Base-by-base conservation (phyloP, 148 eudicot species). In the Chenopodium suecicum region DNA sequence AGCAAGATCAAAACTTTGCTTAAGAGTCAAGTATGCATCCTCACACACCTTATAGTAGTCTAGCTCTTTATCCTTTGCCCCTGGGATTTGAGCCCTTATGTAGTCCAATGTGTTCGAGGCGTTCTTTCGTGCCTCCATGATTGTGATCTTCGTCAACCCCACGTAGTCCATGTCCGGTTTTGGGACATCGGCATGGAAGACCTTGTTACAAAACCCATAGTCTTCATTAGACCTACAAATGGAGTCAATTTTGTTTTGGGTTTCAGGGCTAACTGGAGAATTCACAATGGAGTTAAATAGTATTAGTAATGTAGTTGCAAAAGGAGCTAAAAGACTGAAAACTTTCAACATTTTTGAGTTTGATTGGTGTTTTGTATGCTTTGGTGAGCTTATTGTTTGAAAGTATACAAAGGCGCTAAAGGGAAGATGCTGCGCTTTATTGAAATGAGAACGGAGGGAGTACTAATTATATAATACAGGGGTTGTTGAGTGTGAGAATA, bases 211-310 rank as follows among this genome's bases (percentile, higher is more conserved):
- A 5, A 82, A 82, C 0, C 65, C 71, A 58, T 75, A 82, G 14
- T 82, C 84, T 25, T 82, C 84, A 47, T 60, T 77, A 1, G n/a
- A 11, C 62, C 81, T 70, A 37, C 84, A 82, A 22, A 82, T 65
- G 41, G 22, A 11, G 47, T 82, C 77, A 22, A 82, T 82, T 6
- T 7, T 56, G 1, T 48, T 7, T 77, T 78, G 76, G 23, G 84
- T 82, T 60, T 34, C 37, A 6, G 44, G 47, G 47, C 23, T 77
- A 7, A 81, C 46, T 60, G 29, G 0, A 4, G 75, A 37, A 11
- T 56, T 54, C 46, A 16, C 70, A 20, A 10, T 56, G 41, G 76
- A 58, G 76, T 6, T 29, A 58, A 41, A 17, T 25, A 69, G 19
- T 64, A 64, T 4, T 2, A 56, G 62, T 56, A 47, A 41, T 56